A percentile compares a stretch with the other conserved stretches of the same genome.
Conservation (phyloP, 2,329 filamentous ascomycete genomes). For the Didymella glomerata region DNA sequence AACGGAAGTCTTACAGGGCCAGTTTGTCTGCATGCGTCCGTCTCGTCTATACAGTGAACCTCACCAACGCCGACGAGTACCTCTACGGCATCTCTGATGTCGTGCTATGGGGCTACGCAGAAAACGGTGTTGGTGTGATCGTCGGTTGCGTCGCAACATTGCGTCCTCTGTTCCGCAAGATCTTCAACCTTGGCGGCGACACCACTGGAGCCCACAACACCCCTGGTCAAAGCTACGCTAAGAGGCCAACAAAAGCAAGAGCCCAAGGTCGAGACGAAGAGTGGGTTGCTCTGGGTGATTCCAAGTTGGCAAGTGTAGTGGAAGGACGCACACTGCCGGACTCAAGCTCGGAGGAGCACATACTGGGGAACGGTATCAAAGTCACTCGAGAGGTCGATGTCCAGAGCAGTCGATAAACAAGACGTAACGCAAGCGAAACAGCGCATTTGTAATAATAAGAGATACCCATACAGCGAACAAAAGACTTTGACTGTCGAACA, state of each 20-base stretch:
- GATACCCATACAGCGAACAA: not conserved
- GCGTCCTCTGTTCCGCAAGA: conserved; percentile 43
- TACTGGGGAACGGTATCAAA: conserved; percentile 7
- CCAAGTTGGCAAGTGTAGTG: conserved; percentile 5
- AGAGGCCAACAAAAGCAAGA: not conserved
- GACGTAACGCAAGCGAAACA: not conserved
- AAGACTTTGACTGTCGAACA: not conserved
- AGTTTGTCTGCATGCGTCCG: conserved; percentile 46
- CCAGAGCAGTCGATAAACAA: not conserved
- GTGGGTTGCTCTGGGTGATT: conserved; percentile 16
- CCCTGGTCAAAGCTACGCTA: conserved; percentile 2
- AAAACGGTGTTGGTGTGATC: conserved; percentile 49
- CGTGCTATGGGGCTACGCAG: conserved; percentile 50
- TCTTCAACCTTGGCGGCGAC: conserved; percentile 29
- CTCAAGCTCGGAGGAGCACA: conserved; percentile 16
- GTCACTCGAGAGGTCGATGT: conserved; percentile 5
- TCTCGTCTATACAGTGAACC: conserved; percentile 48
- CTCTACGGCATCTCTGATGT: conserved; percentile 47
- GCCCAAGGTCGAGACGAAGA: conserved; percentile 8
- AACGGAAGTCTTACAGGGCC: conserved; percentile 24
- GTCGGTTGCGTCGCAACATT: conserved; percentile 48
- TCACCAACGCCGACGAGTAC: conserved; percentile 45
- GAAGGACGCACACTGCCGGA: conserved; percentile 2
- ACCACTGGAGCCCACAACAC: conserved; percentile 14
- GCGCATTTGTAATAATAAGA: not conserved